Evolutionary conservation across 2,329 filamentous ascomycete genomes (phyloP).

Genomic region (Niveomyces coronatus): DNA sequence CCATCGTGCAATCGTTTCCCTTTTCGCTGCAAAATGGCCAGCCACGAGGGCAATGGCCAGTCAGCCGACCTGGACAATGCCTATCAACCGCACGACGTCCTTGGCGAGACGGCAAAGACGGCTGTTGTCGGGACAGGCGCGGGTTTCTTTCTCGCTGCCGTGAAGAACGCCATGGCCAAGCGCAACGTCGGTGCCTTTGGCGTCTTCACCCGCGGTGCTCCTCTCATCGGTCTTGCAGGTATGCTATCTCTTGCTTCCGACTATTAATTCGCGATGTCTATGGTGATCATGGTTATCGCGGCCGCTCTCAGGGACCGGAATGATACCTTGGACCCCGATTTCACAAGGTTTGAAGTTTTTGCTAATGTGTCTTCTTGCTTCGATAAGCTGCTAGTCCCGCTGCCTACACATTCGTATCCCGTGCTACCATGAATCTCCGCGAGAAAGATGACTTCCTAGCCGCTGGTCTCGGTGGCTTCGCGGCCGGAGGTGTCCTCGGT

Average conservation of each 20-base stretch:
- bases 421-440: constrained; percentile 72
- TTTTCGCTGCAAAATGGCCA: constrained; percentile 22
- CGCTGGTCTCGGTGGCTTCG: constrained; percentile 63
- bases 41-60: constrained; percentile 20
- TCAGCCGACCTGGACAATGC: constrained; percentile 15
- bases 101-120: constrained; percentile 55
- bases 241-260: constrained; percentile 13
- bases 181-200: constrained; percentile 72
- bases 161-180: constrained; percentile 80
- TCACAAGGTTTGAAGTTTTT: not conserved
- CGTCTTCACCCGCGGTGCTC: constrained; percentile 68
- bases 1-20: not conserved
- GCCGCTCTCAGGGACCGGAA: too few relatives aligned
- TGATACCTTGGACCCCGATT: too few relatives aligned
- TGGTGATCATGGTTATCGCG: too few relatives aligned
- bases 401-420: constrained; percentile 67
- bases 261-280: too few relatives aligned
- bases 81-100: constrained; percentile 67
- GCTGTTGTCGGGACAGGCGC: constrained; percentile 53
- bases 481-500: constrained; percentile 63
- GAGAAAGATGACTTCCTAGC: constrained; percentile 75
- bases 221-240: constrained; percentile 50
- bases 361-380: constrained; percentile 17
- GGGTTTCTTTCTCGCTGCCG: constrained; percentile 62
- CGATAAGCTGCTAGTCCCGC: constrained; percentile 49